Evolutionary conservation across 805 yeast species (phyloP).

Genomic region (Candida nemodendra): DNA sequence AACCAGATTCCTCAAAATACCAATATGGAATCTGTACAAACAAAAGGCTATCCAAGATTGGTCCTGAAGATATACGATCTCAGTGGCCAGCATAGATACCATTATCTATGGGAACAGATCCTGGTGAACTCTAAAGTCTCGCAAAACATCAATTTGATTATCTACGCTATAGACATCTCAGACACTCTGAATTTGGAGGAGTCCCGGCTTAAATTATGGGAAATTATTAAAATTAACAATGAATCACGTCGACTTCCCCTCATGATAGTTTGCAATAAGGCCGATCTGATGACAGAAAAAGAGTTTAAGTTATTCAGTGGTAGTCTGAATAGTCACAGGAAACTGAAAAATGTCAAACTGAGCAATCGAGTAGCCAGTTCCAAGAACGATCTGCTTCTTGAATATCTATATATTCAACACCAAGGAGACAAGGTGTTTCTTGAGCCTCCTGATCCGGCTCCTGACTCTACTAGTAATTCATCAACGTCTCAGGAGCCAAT

Average conservation of each 20-base stretch:
- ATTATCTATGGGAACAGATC: slow-evolving; percentile 23
- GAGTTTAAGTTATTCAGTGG: slow-evolving; percentile 13
- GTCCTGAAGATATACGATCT: slow-evolving; percentile 27
- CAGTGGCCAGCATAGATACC: slow-evolving; percentile 32
- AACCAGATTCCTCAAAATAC: background rate
- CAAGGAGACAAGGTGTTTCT: slow-evolving; percentile 2
- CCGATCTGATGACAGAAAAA: slow-evolving; percentile 24
- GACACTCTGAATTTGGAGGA: slow-evolving; percentile 27
- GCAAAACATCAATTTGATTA: slow-evolving; percentile 17
- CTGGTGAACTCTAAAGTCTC: slow-evolving; percentile 2
- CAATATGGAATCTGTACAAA: background rate
- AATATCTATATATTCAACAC: slow-evolving; percentile 20
- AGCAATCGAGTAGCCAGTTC: slow-evolving; percentile 8
- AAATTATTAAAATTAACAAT: slow-evolving; percentile 22
- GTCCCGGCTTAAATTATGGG: slow-evolving; percentile 22
- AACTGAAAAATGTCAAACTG: slow-evolving; percentile 8
- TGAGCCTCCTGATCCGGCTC: background rate
- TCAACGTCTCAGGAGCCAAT: background rate
- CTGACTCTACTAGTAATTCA: background rate
- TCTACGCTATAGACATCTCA: slow-evolving; percentile 31
- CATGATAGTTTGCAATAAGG: slow-evolving; percentile 31
- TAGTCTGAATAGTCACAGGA: slow-evolving; percentile 3
- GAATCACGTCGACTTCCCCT: slow-evolving; percentile 21
- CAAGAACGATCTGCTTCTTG: slow-evolving; percentile 14
- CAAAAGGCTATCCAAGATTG: slow-evolving; percentile 4